These are phyloP conservation scores for Cytospora paraplurivora DNA, from an alignment of 2,329 filamentous ascomycete genomes.

Conservation along the genomic window DNA sequence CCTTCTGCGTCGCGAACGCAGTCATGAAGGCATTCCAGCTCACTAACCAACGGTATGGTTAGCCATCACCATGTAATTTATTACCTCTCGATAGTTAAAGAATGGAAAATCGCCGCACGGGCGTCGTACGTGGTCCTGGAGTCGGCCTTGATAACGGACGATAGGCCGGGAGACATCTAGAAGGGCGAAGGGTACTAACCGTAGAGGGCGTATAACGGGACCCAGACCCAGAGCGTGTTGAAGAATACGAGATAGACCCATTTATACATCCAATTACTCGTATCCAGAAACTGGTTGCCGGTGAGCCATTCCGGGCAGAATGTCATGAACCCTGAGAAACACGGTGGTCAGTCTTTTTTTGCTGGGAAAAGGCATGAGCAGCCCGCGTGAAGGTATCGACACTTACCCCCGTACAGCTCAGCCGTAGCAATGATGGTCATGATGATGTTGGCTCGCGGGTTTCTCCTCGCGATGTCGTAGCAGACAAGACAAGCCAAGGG, in stretches of 20 bases:
- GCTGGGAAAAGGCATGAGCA: neutral
- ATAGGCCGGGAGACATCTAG: slow-evolving; percentile 51
- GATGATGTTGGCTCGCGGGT: slow-evolving; percentile 58
- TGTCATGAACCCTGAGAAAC: slow-evolving; percentile 64
- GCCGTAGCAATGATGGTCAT: slow-evolving; percentile 67
- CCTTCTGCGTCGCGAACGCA: slow-evolving; percentile 23
- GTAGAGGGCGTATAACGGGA: slow-evolving; percentile 62
- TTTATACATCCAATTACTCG: slow-evolving; percentile 67
- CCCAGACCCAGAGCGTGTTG: slow-evolving; percentile 68
- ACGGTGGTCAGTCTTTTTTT: neutral
- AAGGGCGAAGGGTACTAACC: slow-evolving; percentile 43
- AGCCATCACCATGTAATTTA: too few species aligned
- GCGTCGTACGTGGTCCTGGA: neutral
- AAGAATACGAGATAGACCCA: slow-evolving; percentile 72
- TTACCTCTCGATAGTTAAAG: neutral
- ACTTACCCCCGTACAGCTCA: slow-evolving; percentile 65
- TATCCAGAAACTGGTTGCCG: slow-evolving; percentile 62
- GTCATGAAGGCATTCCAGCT: slow-evolving; percentile 26
- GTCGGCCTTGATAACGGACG: slow-evolving; percentile 48
- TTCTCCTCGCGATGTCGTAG: slow-evolving; percentile 59
- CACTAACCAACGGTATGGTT: neutral
- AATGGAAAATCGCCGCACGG: too few species aligned
- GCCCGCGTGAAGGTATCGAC: neutral
- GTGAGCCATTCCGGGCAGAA: slow-evolving; percentile 71
- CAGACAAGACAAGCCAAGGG: slow-evolving; percentile 62